Evolutionary conservation across 768 basidiomycete genomes (phyloP), one percentile per base, ranked within the genome.

Genomic region (Lactarius sanguifluus): DNA sequence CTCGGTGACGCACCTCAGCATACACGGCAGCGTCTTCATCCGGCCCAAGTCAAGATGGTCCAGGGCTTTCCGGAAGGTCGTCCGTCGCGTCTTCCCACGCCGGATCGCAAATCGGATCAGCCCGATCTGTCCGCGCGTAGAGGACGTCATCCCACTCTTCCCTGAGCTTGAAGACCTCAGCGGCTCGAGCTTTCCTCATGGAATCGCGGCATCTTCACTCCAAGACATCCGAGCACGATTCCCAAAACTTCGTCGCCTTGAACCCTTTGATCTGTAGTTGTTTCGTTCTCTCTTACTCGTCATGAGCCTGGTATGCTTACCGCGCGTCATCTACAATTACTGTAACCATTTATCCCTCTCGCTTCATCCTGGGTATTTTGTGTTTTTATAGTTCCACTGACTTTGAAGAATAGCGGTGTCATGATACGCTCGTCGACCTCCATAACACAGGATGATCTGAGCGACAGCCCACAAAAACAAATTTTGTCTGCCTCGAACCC

Each of bases 71-170:
- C 50, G 62, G 5, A 59, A 47, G 41, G 13, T 64, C 57, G 41
- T 62, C 16, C 66, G 62, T 5, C 58, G 58, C n/a, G 20, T 67
- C 18, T 64, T 67, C 25, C 62, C 62, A 1, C 62, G 28, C 16
- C 58, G 66, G 32, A 59, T 67, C n/a, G 66, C 62, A 20, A 60
- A 60, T 38, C 40, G 66, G 34, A 55, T 67, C 25, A 64, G 62
- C 25, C 62, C 66, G 13, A 64, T 64, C 20, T 64, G 52, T 15
- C 66, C 66, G 34, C 66, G 66, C 32, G 58, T 67, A 2, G 66
- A 67, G 57, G 66, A 67, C 52, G 66, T 67, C 50, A 62, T 67
- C 52, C 66, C 66, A 18, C 66, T 67, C 7, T 67, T 67, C n/a
- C 66, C 66, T 8, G 66, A 67, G 34, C 66, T 67, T 12, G 66